Evolutionary conservation across 2,329 filamentous ascomycete species (phyloP), one percentile per base, ranked within the genome.

Genomic region (Penicillium sp.): DNA sequence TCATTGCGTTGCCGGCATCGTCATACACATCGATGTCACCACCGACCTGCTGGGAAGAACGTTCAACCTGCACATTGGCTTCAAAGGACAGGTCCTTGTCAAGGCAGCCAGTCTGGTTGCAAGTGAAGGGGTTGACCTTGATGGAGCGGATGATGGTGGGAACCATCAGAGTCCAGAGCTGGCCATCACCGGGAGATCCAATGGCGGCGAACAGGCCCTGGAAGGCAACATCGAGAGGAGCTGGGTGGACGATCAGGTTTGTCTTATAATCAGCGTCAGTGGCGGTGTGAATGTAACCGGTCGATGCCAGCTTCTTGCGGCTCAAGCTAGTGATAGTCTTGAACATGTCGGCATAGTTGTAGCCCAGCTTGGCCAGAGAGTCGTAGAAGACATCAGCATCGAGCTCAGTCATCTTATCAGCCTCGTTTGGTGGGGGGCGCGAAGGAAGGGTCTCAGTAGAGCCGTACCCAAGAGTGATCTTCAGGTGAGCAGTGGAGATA

Each of bases 321-420:
- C n/a, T 35, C 31, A 48, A 22, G 29, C 22, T 25, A n/a, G 29
- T 37, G 4, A 37, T 25, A 20, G 46, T 37, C 22, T 48, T 35
- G 22, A 48, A 48, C 29, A 48, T 35, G 15, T 33, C 46, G 25
- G 20, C 46, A 22, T 59, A 59, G 41, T 43, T 40, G 33, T 41
- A 48, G 3, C 57, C 57, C n/a, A 57, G 27, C 18, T 47, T 20
- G 25, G 26, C 18, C 14, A 59, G 23, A 2, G 54, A 53, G n/a
- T 31, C 25, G 35, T 59, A 59, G 42, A 59, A 59, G 11, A 37
- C 23, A 26, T 59, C 51, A 11, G 43, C 20, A 18, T 41, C 45
- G 25, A 45, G 31, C 4, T 42, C 6, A 15, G 27, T 31, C 51
- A 57, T 33, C 22, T 57, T 53, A 18, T 27, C 26, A 6, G 48